Conservation (phyloP, 768 basidiomycete genomes). For the Lactarius sp. region DNA sequence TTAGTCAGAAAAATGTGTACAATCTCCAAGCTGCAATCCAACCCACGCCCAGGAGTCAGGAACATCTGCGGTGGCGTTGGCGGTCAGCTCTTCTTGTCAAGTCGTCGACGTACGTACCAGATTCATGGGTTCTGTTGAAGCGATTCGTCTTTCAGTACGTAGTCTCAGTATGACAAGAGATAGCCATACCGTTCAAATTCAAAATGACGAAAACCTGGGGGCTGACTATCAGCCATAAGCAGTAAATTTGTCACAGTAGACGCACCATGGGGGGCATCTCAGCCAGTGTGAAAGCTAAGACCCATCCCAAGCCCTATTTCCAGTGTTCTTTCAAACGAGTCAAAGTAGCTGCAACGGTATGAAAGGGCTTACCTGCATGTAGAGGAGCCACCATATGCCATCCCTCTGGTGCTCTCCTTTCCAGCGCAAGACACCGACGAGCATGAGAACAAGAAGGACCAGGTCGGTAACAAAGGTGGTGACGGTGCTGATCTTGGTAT, state of each 20-base stretch:
- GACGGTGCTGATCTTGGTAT: neutral
- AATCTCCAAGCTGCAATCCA: neutral
- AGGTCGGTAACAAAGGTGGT: neutral
- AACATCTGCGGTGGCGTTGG: neutral
- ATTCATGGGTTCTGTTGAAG: constrained; percentile 3
- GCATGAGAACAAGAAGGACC: constrained; percentile 4
- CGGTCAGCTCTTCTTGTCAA: neutral
- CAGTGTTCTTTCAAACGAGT: neutral
- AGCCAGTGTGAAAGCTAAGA: neutral
- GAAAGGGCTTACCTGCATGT: neutral
- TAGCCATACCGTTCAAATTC: constrained; percentile 2
- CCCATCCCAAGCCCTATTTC: neutral
- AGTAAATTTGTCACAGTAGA: neutral
- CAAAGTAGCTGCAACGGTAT: neutral
- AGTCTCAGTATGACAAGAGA: neutral
- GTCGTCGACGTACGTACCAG: neutral
- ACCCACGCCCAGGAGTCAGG: neutral
- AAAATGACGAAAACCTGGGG: constrained; percentile 4
- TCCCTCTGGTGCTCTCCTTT: neutral
- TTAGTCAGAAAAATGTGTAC: neutral
- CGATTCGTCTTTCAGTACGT: neutral
- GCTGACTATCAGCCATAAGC: neutral
- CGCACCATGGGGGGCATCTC: neutral
- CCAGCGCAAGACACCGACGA: constrained; percentile 14
- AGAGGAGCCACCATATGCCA: constrained; percentile 8